Evolutionary conservation across 768 basidiomycete species (phyloP), one percentile per base, ranked within the genome.

Genomic region (Leccinum boreale): DNA sequence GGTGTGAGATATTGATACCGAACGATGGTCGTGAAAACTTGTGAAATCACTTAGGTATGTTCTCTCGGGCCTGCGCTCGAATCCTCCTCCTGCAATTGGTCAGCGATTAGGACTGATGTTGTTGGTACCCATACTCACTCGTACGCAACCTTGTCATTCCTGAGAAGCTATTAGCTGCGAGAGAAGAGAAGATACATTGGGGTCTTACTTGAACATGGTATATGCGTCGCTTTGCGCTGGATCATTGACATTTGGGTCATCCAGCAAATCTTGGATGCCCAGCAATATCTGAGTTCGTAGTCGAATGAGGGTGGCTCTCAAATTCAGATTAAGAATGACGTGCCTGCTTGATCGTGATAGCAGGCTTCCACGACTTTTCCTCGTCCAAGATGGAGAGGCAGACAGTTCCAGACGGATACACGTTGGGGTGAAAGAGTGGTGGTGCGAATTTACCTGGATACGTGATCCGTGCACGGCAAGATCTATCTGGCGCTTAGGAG

Each of bases 191-290:
- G 33, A 26, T 12, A 46, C 28, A 29, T n/a, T 23, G 45, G 42
- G 47, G 17, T 78, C 93, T 67, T 65, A 96, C 95, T 96, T 97
- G 82, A 94, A 98, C 87, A 97, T 91, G 31, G 93, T 95, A 74
- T 98, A 98, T 11, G 97, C 97, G 65, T 98, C 96, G 55, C 94
- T 94, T 71, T 99, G 97, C 1, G 97, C 97, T 7, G 97, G 97
- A 75, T 99, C 97, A 58, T 89, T 91, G 44, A 95, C 91, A 67
- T 99, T 99, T 9, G 97, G 96, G 63, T 96, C 91, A 67, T 96
- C 89, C 58, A 99, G 77, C 3, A 99, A 79, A 66, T 98, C 97
- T 73, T 99, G 97, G 52, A 99, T 91, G 56, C 97, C 97, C 11
- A 98, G 79, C 26, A 97, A 77, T 65, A 99, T 95, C 97, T 99